Evolutionary conservation across 176 grass and related monocot genomes (phyloP).

Genomic region (Dactylis glomerata): DNA sequence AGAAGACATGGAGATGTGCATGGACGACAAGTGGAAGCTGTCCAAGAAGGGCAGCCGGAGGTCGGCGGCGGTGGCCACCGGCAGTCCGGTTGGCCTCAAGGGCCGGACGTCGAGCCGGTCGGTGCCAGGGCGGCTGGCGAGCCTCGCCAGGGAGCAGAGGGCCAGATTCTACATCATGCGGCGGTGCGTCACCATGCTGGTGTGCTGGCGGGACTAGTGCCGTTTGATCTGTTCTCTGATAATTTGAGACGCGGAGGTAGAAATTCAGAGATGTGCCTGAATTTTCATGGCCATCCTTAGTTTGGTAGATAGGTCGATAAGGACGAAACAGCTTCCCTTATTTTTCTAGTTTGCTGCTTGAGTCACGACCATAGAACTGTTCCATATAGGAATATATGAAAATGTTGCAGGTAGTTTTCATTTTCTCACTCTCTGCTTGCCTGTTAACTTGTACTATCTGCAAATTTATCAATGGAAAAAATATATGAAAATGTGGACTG

Average conservation of each 20-base stretch:
- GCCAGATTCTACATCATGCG: conserved; percentile 90
- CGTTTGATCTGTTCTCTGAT: neutral
- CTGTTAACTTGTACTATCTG: neutral
- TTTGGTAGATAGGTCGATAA: no score
- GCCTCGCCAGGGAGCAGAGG: conserved; percentile 69
- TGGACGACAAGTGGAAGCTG: conserved; percentile 48
- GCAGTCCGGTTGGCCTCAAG: neutral
- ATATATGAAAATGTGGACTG: neutral
- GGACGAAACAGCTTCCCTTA: neutral
- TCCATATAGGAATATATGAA: no score
- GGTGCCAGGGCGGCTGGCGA: conserved; percentile 40
- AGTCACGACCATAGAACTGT: neutral
- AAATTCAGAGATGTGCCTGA: no score
- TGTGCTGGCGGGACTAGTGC: conserved; percentile 66
- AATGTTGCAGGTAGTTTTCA: neutral
- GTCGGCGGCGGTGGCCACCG: neutral
- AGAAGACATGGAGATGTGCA: conserved; percentile 42
- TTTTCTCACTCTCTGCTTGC: neutral
- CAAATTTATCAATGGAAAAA: neutral
- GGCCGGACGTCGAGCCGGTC: neutral
- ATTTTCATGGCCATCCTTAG: no score
- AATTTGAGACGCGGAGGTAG: neutral
- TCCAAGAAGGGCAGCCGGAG: conserved; percentile 36
- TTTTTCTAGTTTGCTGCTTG: neutral
- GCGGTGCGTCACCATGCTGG: conserved; percentile 72